Evolutionary conservation across 2,329 filamentous ascomycete species (phyloP).

Genomic region (Penicillium sp.): DNA sequence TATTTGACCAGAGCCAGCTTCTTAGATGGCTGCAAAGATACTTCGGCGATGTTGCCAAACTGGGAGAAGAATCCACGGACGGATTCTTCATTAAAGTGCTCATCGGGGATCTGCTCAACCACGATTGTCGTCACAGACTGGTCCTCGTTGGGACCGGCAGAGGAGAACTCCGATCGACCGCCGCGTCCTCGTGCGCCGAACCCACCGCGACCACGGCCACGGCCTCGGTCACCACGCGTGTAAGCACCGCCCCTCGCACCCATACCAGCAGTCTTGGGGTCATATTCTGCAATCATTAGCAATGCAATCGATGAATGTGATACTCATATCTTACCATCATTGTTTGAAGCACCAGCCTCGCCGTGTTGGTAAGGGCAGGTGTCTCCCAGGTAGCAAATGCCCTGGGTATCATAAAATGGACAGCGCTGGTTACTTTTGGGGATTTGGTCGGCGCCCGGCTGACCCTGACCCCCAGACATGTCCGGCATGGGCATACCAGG

Average conservation of each 20-base stretch:
- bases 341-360: conserved; percentile 39
- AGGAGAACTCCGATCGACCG: conserved; percentile 56
- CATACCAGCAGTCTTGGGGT: conserved; percentile 52
- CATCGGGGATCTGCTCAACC: conserved; percentile 63
- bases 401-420: conserved; percentile 60
- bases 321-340: conserved; percentile 34
- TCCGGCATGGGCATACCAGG: conserved; percentile 50
- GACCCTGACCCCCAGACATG: conserved; percentile 29
- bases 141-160: conserved; percentile 54
- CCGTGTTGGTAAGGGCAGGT: conserved; percentile 62
- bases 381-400: conserved; percentile 58
- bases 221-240: conserved; percentile 38
- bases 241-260: conserved; percentile 31
- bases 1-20: conserved; percentile 60
- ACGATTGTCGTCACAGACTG: conserved; percentile 59
- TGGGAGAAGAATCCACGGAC: conserved; percentile 61
- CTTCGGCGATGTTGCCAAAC: conserved; percentile 57
- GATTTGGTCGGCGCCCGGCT: conserved; percentile 31
- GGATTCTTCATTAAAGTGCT: conserved; percentile 55
- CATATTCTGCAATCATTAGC: conserved; percentile 49
- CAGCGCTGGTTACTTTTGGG: conserved; percentile 46
- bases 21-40: conserved; percentile 57
- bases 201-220: conserved; percentile 47
- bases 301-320: not conserved
- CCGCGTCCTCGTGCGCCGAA: conserved; percentile 41